Percentiles rank a stretch among this genome's conserved stretches.
Evolutionary conservation across 1,139 yeast genomes (phyloP).

Genomic region (Lodderomyces orthopsilosis): DNA sequence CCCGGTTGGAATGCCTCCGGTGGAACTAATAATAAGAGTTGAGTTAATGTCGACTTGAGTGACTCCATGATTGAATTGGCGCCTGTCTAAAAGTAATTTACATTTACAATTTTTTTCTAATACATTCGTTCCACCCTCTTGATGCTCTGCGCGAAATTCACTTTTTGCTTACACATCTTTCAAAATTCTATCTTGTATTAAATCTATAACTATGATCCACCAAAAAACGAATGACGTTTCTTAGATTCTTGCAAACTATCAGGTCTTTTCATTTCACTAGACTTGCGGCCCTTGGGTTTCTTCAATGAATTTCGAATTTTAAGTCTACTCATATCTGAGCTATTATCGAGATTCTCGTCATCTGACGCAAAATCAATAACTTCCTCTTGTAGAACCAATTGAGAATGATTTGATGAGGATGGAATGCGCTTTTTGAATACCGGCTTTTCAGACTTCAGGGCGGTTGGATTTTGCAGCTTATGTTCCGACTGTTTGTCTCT

Average conservation of each 20-base stretch:
- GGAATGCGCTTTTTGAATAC: constrained; percentile 27
- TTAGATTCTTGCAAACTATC: constrained; percentile 30
- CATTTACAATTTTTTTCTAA: no score
- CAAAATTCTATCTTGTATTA: background rate
- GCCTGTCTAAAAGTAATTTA: no score
- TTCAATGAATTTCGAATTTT: constrained; percentile 42
- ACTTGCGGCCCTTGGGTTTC: constrained; percentile 31
- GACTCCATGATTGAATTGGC: constrained; percentile 7
- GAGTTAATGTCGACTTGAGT: constrained; percentile 8
- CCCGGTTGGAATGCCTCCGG: constrained; percentile 10
- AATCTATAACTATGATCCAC: constrained; percentile 13
- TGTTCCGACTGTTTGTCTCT: background rate
- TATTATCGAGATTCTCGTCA: constrained; percentile 42
- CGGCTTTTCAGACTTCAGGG: constrained; percentile 17
- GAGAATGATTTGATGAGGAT: constrained; percentile 28
- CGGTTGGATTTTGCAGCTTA: background rate
- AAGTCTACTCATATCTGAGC: constrained; percentile 40
- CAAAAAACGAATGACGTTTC: constrained; percentile 35
- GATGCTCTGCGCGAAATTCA: background rate
- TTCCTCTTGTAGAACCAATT: constrained; percentile 40
- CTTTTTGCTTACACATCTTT: no score
- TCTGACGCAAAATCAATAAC: constrained; percentile 50
- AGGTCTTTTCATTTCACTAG: constrained; percentile 34
- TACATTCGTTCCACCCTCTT: no score
- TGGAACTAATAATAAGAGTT: constrained; percentile 14